Base-by-base conservation (phyloP, 2,329 filamentous ascomycete genomes). In the Sarocladium strictum region DNA sequence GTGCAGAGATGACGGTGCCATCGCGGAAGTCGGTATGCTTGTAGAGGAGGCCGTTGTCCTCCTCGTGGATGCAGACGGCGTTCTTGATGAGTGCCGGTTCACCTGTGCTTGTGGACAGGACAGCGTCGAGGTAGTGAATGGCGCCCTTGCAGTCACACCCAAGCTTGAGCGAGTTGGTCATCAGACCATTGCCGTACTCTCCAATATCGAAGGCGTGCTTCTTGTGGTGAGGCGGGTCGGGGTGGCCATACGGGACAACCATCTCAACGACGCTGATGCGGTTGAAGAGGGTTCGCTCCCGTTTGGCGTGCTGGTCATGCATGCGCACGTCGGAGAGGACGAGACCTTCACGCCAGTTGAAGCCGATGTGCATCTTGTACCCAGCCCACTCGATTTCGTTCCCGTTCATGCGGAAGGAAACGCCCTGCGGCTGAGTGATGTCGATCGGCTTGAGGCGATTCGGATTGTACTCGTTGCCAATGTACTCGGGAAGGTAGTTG, bases 201-300 rank as follows among this genome's bases (percentile, higher is more conserved):
- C 85, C 85, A 40, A 88, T 78, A 59, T 89, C 85, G 59, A 89
- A 88, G 1, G 85, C 85, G 19, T 82, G 80, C 64, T 88, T 89
- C 33, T 81, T 75, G 35, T 83, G 82, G 65, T 81, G 86, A 0
- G 84, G 84, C 2, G 74, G 69, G 2, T 85, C 77, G 4, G 80
- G 81, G 59, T 87, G 84, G 2, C 76, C 83, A 59, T 89, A 89
- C 1, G 84, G 84, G 0, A 87, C 84, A 3, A 81, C 79, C 87
- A 90, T 90, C 65, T 90, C 87, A 56, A 80, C 80, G 47, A 89
- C 73, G 19, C 79, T 81, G 54, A 90, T 69, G 2, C 86, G 78
- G 69, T 90, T 85, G 67, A 89, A 80, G 29, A 89, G 72, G 38
- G 79, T 83, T 51, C 84, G 76, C 61, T 69, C 65, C 15, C 65